phyloP scores from a whole-genome alignment of 176 grass and related monocot species.

The Coix lacrymajobi region DNA sequence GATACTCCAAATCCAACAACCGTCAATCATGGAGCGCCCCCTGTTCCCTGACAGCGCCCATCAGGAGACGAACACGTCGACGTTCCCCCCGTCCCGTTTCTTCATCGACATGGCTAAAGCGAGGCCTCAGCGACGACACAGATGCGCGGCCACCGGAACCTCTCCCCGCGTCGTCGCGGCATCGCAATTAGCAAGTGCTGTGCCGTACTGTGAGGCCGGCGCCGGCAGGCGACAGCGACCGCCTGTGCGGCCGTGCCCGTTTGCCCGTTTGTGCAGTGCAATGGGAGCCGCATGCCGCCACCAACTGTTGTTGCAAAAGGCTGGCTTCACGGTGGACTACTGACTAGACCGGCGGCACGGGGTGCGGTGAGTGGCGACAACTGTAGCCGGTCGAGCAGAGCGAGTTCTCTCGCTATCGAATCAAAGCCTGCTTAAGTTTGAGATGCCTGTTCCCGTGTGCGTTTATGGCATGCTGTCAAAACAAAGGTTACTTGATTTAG shows the following conservation, averaged over 20 bases:
- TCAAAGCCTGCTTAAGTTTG: not conserved
- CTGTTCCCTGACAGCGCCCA: slow-evolving; percentile 28
- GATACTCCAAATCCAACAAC: slow-evolving; percentile 43
- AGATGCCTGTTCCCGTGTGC: not conserved
- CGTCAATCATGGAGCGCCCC: slow-evolving; percentile 38
- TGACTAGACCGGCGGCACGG: not conserved
- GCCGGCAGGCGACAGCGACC: not conserved
- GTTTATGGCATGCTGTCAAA: not conserved
- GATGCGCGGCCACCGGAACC: not conserved
- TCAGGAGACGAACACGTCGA: not conserved
- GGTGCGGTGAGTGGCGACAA: not conserved
- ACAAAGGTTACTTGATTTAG: slow-evolving; percentile 31
- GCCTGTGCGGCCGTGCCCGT: not conserved
- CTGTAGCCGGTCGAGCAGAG: not conserved
- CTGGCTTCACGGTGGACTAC: not conserved
- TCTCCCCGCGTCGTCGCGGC: not conserved
- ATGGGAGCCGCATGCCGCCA: not conserved
- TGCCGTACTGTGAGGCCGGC: not conserved
- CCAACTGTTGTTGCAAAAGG: not conserved
- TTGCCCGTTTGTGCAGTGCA: not conserved
- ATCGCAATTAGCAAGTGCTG: not conserved
- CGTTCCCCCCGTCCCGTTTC: not conserved
- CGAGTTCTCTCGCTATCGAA: not conserved
- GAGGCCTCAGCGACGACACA: not conserved
- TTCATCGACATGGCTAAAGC: not conserved